These are phyloP conservation scores for Gynochthodes officinalis DNA, from an alignment of 257 asterid species.

Conservation along the genomic window DNA sequence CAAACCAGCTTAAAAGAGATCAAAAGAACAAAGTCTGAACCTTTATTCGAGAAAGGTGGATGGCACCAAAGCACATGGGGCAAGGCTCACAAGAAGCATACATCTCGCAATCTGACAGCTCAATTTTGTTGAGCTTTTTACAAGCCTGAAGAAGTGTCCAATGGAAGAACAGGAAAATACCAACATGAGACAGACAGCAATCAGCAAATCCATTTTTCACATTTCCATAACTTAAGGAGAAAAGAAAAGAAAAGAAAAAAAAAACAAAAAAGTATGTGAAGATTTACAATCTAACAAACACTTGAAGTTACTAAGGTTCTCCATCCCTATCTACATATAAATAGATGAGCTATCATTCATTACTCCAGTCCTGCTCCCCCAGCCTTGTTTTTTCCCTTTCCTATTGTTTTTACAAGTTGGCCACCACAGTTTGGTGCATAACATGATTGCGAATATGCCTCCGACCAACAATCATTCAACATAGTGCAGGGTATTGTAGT, in stretches of 20 bases:
- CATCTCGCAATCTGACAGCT: conserved; percentile 94
- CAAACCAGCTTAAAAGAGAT: neutral
- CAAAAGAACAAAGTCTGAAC: conserved; percentile 22
- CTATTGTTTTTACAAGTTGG: neutral
- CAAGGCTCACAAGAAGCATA: conserved; percentile 98
- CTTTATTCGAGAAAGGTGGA: conserved; percentile 96
- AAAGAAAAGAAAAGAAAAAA: neutral
- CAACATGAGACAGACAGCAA: neutral
- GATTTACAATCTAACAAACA: neutral
- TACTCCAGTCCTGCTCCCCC: neutral
- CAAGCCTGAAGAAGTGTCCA: conserved; percentile 63
- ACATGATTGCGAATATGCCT: neutral
- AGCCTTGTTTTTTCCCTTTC: neutral
- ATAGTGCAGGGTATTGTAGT: neutral
- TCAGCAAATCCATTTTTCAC: neutral
- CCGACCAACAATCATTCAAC: neutral
- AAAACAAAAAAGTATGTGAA: neutral
- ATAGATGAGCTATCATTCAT: neutral
- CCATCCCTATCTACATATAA: neutral
- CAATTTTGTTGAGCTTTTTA: conserved; percentile 83
- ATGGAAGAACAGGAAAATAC: conserved; percentile 12
- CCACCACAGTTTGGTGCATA: neutral
- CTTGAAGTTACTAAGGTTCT: neutral
- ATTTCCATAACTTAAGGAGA: neutral
- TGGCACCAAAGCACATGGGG: conserved; percentile 98